Base-by-base conservation (phyloP, 352 stramenopile genomes). In the Phytophthora macrochlamydospora region DNA sequence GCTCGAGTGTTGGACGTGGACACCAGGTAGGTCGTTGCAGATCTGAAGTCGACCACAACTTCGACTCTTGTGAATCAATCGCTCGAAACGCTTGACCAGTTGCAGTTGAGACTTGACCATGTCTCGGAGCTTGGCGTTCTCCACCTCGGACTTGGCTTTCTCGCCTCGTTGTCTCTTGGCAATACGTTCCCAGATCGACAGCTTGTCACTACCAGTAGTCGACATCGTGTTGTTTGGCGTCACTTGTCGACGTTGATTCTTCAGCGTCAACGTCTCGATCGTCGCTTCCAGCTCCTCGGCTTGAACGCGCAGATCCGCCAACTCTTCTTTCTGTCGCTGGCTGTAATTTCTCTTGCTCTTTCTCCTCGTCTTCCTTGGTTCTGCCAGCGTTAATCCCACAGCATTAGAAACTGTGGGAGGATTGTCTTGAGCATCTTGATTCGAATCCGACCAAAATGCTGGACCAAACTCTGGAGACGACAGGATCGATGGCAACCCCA, bases 71-170 rank as follows among this genome's bases (percentile, higher is more conserved):
- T 60, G 43, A 7, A 87, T 28, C 30, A 79, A 30, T 43, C 73
- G 63, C 67, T 84, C 73, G 1, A 87, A 74, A 44, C 67, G 76
- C 30, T 60, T 63, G 0, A 73, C 67, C 9, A 86, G 49, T 2
- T 68, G 65, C 30, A 80, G 71, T 40, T 88, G 75, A 2, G 53
- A 73, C 44, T 84, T 62, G 29, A 85, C 64, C 51, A 76, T 72
- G 30, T 79, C 70, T 1, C 65, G 62, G 40, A 88, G 63, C 59
- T 85, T 84, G 1, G 57, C 38, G 49, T 88, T 88, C 60, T 88
- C 72, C 46, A 83, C 55, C 24, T 78, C 68, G 2, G 75, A 63
- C 43, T 73, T 75, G 1, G 67, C 51, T 38, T 73, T 75, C 35
- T 74, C 72, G 12, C 74, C 67, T 30, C 60, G 56, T 45, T 85